Evolutionary conservation across 345 rosid species (phyloP).

Genomic region (Syzygium aqueum): DNA sequence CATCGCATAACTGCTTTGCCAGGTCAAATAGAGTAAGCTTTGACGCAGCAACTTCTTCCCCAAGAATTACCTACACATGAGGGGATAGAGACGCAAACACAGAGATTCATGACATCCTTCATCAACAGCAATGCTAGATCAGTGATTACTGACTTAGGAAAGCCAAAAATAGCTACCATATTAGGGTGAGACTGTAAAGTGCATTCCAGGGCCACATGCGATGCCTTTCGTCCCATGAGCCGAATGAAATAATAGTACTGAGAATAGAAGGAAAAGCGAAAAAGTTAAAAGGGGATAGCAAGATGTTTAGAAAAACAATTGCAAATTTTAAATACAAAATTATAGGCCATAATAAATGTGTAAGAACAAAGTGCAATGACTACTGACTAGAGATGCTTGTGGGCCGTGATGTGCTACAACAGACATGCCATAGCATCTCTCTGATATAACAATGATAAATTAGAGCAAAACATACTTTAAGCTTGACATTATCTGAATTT

Average conservation of each 20-base stretch:
- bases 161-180: constrained; percentile 39
- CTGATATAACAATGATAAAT: not conserved
- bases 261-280: not conserved
- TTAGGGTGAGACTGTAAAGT: constrained; percentile 98
- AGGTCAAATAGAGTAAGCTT: constrained; percentile 95
- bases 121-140: not conserved
- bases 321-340: not conserved
- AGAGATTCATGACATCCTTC: not conserved
- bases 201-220: constrained; percentile 98
- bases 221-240: constrained; percentile 95
- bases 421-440: not conserved
- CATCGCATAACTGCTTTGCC: constrained; percentile 87
- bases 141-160: not conserved
- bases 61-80: constrained; percentile 63
- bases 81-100: not conserved
- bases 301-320: not conserved
- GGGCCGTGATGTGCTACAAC: not conserved
- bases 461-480: not conserved
- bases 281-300: not conserved
- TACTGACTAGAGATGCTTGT: not conserved
- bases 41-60: constrained; percentile 98
- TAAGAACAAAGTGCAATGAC: not conserved
- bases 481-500: not conserved
- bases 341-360: not conserved
- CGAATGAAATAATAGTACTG: constrained; percentile 98